These are phyloP conservation scores for Trypanosoma brucei DNA, from an alignment of 208 protist species.

Conservation along the genomic window DNA sequence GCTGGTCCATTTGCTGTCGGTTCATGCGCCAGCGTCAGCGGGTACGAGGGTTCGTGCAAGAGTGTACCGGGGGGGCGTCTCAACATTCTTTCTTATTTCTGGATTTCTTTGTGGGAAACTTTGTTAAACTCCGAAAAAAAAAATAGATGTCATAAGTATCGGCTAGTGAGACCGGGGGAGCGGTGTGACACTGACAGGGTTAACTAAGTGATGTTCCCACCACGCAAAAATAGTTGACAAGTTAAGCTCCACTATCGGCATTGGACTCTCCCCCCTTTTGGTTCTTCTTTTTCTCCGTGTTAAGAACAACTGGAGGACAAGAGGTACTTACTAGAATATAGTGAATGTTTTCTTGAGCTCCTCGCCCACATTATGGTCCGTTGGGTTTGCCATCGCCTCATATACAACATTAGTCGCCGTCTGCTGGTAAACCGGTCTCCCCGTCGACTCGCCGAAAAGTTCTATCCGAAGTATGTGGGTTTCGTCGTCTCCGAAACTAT, in stretches of 20 bases:
- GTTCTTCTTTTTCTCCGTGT: constrained; percentile 9
- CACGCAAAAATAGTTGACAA: too few relatives aligned
- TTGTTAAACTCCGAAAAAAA: too few relatives aligned
- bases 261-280: not conserved
- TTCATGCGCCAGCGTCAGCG: constrained; percentile 35
- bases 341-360: constrained; percentile 32
- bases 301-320: not conserved
- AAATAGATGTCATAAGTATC: too few relatives aligned
- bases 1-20: constrained; percentile 63
- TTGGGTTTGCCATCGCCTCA: constrained; percentile 76
- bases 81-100: constrained; percentile 42
- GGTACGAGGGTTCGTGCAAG: constrained; percentile 74
- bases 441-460: constrained; percentile 71
- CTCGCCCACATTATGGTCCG: constrained; percentile 62
- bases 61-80: constrained; percentile 64
- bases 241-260: too few relatives aligned
- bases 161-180: too few relatives aligned
- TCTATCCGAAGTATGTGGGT: constrained; percentile 80
- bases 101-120: not conserved
- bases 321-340: constrained; percentile 14
- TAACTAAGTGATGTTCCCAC: too few relatives aligned
- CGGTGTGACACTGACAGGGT: too few relatives aligned
- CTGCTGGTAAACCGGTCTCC: constrained; percentile 51
- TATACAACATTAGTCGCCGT: constrained; percentile 85
- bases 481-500: constrained; percentile 68